These are phyloP conservation scores for Silene uniflora DNA, from an alignment of 148 eudicot genomes.

Conservation along the genomic window DNA sequence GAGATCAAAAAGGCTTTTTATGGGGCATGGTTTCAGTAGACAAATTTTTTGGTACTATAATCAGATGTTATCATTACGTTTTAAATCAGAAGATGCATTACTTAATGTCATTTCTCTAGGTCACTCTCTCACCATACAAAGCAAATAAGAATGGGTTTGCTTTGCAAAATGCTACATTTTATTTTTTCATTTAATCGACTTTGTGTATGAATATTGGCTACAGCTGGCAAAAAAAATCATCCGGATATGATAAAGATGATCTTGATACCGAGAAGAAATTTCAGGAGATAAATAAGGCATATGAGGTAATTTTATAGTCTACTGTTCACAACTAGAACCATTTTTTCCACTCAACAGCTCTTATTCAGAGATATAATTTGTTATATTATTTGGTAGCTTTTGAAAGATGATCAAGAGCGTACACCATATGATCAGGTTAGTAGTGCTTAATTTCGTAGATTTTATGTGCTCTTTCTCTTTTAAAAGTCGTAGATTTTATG, in stretches of 20 bases:
- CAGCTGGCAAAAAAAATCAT: conserved; percentile 95
- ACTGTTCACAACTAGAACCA: neutral
- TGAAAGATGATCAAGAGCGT: conserved; percentile 85
- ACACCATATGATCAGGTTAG: conserved; percentile 81
- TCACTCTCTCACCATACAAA: neutral
- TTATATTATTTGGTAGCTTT: conserved; percentile 41
- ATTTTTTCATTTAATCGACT: neutral
- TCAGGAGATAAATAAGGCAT: conserved; percentile 87
- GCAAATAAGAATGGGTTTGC: neutral
- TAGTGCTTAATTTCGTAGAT: neutral
- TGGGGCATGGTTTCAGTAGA: conserved; percentile 49
- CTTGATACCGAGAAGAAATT: conserved; percentile 88
- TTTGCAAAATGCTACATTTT: neutral
- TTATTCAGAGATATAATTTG: neutral
- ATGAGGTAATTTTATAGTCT: conserved; percentile 55
- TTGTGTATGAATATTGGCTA: conserved; percentile 1
- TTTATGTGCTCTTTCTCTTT: too few relatives aligned
- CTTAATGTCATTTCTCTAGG: neutral
- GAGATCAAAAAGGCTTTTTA: conserved; percentile 94
- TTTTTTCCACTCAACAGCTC: neutral
- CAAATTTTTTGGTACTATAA: neutral
- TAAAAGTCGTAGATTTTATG: too few relatives aligned
- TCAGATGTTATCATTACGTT: neutral
- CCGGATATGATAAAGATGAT: conserved; percentile 90
- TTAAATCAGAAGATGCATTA: too few relatives aligned